Evolutionary conservation across 257 asterid genomes (phyloP).

Genomic region (Nicotiana otophora): DNA sequence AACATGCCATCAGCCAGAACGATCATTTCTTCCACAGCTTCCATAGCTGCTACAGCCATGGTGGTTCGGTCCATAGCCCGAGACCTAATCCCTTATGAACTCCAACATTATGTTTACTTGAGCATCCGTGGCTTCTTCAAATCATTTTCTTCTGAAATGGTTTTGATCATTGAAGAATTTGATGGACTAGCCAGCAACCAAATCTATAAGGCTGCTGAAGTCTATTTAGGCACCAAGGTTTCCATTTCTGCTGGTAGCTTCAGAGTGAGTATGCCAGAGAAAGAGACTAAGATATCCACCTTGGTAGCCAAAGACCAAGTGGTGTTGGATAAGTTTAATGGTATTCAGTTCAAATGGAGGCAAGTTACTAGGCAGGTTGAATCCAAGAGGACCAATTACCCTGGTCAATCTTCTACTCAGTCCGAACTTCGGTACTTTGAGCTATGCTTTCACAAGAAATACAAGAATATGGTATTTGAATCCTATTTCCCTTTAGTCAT

Average conservation of each 20-base stretch:
- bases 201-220: slow-evolving; percentile 37
- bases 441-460: slow-evolving; percentile 36
- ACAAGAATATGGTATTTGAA: slow-evolving; percentile 27
- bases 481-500: slow-evolving; percentile 35
- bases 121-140: slow-evolving; percentile 20
- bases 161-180: slow-evolving; percentile 31
- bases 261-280: slow-evolving; percentile 33
- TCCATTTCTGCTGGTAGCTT: slow-evolving; percentile 23
- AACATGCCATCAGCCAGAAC: slow-evolving; percentile 36
- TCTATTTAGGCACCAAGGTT: slow-evolving; percentile 32
- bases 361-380: slow-evolving; percentile 23
- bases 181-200: slow-evolving; percentile 36
- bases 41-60: slow-evolving; percentile 50
- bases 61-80: slow-evolving; percentile 37
- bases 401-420: slow-evolving; percentile 17
- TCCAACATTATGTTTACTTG: slow-evolving; percentile 21
- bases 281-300: slow-evolving; percentile 33
- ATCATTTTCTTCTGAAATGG: slow-evolving; percentile 30
- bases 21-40: slow-evolving; percentile 36
- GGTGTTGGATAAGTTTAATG: slow-evolving; percentile 27
- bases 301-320: slow-evolving; percentile 29
- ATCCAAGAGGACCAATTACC: slow-evolving; percentile 14
- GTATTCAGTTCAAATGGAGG: slow-evolving; percentile 34
- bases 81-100: slow-evolving; percentile 35
- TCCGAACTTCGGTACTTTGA: slow-evolving; percentile 18